These are phyloP conservation scores for Punica granatum DNA, from an alignment of 345 rosid genomes.

Conservation along the genomic window DNA sequence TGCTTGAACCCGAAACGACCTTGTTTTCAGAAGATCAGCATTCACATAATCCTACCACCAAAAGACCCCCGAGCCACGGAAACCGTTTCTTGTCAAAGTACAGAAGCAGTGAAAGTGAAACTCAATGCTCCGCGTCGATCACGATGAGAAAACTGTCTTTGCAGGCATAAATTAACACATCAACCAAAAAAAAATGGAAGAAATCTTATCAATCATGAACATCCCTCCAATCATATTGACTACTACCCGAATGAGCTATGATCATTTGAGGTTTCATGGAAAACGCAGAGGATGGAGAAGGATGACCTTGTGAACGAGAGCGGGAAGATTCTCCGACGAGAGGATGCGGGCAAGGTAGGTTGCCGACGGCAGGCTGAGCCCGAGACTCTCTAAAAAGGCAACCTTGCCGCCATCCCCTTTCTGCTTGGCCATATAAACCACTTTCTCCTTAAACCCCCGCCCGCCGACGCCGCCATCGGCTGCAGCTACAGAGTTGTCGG, in stretches of 20 bases:
- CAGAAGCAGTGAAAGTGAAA: too few relatives aligned
- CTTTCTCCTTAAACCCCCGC: slow-evolving; percentile 53
- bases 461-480: slow-evolving; percentile 2
- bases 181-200: too few relatives aligned
- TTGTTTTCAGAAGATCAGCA: too few relatives aligned
- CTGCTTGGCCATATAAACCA: slow-evolving; percentile 55
- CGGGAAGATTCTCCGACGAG: slow-evolving; percentile 47
- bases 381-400: slow-evolving; percentile 81
- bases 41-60: too few relatives aligned
- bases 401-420: slow-evolving; percentile 74
- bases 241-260: not conserved
- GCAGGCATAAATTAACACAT: too few relatives aligned
- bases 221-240: not conserved
- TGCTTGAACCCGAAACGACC: too few relatives aligned
- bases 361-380: slow-evolving; percentile 64
- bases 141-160: too few relatives aligned
- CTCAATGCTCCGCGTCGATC: too few relatives aligned
- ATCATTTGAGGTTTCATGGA: not conserved
- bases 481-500: slow-evolving; percentile 15
- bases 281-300: not conserved
- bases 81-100: too few relatives aligned
- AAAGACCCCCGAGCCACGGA: too few relatives aligned
- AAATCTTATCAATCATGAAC: not conserved
- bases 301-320: slow-evolving; percentile 47
- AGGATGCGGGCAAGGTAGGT: slow-evolving; percentile 64